Evolutionary conservation across 2,329 filamentous ascomycete species (phyloP).

Genomic region (Cryphonectria radicalis): DNA sequence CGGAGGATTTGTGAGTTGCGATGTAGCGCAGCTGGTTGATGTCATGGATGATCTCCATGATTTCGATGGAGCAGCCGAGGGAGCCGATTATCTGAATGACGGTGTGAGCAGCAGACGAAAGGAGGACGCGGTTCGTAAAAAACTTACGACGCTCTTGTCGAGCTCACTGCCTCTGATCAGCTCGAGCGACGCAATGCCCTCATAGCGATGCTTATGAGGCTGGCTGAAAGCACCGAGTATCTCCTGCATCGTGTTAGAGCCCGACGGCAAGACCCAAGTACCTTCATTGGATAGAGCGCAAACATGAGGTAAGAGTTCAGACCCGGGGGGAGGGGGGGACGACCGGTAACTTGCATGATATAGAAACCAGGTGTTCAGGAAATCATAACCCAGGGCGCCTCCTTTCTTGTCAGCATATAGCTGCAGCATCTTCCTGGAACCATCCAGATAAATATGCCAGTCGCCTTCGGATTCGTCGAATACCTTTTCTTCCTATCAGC

Average conservation of each 20-base stretch:
- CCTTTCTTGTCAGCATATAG: slow-evolving; percentile 34
- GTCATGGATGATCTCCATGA: slow-evolving; percentile 48
- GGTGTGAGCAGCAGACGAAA: neutral
- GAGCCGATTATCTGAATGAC: slow-evolving; percentile 49
- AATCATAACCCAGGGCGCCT: slow-evolving; percentile 39
- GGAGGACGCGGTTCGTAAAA: neutral
- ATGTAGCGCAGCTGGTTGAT: slow-evolving; percentile 43
- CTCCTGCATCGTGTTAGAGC: slow-evolving; percentile 33
- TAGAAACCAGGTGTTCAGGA: slow-evolving; percentile 51
- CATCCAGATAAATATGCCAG: slow-evolving; percentile 50
- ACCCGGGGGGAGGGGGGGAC: too few species aligned
- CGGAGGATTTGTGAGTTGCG: slow-evolving; percentile 5
- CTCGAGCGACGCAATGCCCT: slow-evolving; percentile 37
- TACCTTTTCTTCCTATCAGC: slow-evolving; percentile 43
- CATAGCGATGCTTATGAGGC: slow-evolving; percentile 33
- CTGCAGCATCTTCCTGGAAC: slow-evolving; percentile 44
- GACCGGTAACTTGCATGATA: slow-evolving; percentile 41
- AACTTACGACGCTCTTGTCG: slow-evolving; percentile 39
- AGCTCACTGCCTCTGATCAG: slow-evolving; percentile 37
- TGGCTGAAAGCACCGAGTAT: slow-evolving; percentile 50
- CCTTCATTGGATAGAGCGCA: neutral
- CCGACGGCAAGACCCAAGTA: too few species aligned
- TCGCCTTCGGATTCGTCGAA: slow-evolving; percentile 53
- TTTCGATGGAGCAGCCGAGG: slow-evolving; percentile 51
- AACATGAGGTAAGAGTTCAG: neutral